Conservation (phyloP, 805 yeast genomes). For the Yamadazyma sp. region DNA sequence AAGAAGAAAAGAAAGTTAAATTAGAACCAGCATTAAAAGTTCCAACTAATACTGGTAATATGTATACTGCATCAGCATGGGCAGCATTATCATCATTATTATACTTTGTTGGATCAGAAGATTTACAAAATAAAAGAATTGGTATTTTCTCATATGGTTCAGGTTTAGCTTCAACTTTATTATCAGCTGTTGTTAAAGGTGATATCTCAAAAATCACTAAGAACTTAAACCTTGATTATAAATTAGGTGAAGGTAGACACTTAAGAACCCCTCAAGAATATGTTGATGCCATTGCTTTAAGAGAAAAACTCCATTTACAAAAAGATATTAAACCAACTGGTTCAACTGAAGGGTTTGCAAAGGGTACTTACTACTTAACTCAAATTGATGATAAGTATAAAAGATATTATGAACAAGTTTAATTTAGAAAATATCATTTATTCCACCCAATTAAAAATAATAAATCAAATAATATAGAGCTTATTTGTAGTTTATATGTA, state of each 20-base stretch:
- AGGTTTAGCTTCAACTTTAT: slow-evolving; percentile 91
- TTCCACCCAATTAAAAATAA: too few species aligned
- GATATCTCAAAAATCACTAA: slow-evolving; percentile 69
- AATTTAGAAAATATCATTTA: too few species aligned
- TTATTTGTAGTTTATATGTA: too few species aligned
- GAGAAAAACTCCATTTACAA: slow-evolving; percentile 87
- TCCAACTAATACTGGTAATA: slow-evolving; percentile 97
- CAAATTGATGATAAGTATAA: slow-evolving; percentile 85
- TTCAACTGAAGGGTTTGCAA: slow-evolving; percentile 61
- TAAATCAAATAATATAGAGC: too few species aligned
- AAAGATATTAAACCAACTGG: slow-evolving; percentile 81
- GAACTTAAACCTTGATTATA: slow-evolving; percentile 63
- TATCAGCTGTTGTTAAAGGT: slow-evolving; percentile 74
- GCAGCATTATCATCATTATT: slow-evolving; percentile 81
- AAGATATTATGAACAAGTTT: slow-evolving; percentile 51
- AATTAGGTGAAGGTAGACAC: slow-evolving; percentile 61
- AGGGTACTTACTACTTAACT: slow-evolving; percentile 81
- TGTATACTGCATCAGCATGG: slow-evolving; percentile 94
- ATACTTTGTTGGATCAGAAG: slow-evolving; percentile 68
- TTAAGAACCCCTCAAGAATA: slow-evolving; percentile 74
- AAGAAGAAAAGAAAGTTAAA: slow-evolving; percentile 62
- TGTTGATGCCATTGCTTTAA: slow-evolving; percentile 73
- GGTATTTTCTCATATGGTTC: slow-evolving; percentile 97
- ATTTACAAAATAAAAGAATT: slow-evolving; percentile 77
- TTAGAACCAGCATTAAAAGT: slow-evolving; percentile 79